Conservation (phyloP, 2,329 filamentous ascomycete species). For the Cladorrhinum sp. region DNA sequence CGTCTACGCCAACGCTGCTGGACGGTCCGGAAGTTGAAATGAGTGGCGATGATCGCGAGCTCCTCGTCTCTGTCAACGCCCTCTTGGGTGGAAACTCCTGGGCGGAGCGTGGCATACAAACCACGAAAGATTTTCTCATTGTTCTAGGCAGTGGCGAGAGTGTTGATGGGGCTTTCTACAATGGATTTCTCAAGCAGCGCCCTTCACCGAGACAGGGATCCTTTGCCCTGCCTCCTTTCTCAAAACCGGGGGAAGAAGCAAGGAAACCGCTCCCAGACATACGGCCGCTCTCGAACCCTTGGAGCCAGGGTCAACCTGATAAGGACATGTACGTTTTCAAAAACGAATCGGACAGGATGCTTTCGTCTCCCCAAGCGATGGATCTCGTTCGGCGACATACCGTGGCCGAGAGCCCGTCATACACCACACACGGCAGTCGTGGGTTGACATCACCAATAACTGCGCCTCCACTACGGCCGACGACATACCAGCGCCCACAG, state of each 20-base stretch:
- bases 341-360: slow-evolving; percentile 29
- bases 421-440: slow-evolving; percentile 38
- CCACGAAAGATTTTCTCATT: slow-evolving; percentile 49
- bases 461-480: slow-evolving; percentile 36
- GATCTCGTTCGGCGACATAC: slow-evolving; percentile 43
- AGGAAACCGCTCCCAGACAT: slow-evolving; percentile 40
- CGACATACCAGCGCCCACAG: slow-evolving; percentile 52
- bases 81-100: slow-evolving; percentile 49
- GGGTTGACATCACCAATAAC: slow-evolving; percentile 43
- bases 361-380: slow-evolving; percentile 34
- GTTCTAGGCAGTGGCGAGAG: slow-evolving; percentile 44
- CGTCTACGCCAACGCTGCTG: slow-evolving; percentile 42
- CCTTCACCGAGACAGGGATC: slow-evolving; percentile 33
- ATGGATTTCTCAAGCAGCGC: slow-evolving; percentile 42
- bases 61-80: slow-evolving; percentile 42
- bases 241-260: slow-evolving; percentile 33
- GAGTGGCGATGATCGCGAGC: slow-evolving; percentile 43
- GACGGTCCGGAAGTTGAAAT: slow-evolving; percentile 43
- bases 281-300: slow-evolving; percentile 38
- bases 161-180: slow-evolving; percentile 36
- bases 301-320: slow-evolving; percentile 32
- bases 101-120: slow-evolving; percentile 43
- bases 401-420: slow-evolving; percentile 45
- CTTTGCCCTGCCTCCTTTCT: slow-evolving; percentile 35
- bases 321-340: slow-evolving; percentile 30